phyloP scores from a whole-genome alignment of 805 yeast genomes.

The Suhomyces faveliae region DNA sequence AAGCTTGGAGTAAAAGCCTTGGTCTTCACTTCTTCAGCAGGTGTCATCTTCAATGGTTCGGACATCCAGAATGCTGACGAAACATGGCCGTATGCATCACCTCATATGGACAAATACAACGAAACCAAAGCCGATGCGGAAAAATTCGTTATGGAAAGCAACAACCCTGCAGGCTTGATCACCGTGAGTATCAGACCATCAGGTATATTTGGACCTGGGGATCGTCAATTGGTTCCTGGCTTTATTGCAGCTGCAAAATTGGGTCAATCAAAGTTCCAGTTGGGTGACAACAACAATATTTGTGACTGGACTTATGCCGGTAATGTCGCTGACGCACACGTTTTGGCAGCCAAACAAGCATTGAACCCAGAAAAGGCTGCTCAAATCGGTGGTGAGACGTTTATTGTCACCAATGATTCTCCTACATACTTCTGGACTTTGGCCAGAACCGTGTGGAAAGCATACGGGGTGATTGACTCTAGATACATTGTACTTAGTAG shows the following conservation, averaged over 20 bases:
- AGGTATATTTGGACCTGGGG: conserved; percentile 98
- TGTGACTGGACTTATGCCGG: conserved; percentile 99
- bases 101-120: conserved; percentile 95
- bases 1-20: conserved; percentile 56
- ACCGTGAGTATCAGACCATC: conserved; percentile 95
- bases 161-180: conserved; percentile 53
- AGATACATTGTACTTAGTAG: conserved; percentile 66
- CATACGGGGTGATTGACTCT: conserved; percentile 81
- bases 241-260: conserved; percentile 74
- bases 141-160: conserved; percentile 70
- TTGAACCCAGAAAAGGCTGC: conserved; percentile 44
- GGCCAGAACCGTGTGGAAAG: conserved; percentile 96
- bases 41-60: conserved; percentile 95
- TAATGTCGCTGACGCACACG: conserved; percentile 95
- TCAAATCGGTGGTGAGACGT: conserved; percentile 77
- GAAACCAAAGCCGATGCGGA: conserved; percentile 94
- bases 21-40: conserved; percentile 95
- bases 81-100: conserved; percentile 85
- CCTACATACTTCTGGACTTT: conserved; percentile 97
- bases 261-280: conserved; percentile 89
- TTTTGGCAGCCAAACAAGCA: conserved; percentile 80
- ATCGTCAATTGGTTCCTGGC: conserved; percentile 93
- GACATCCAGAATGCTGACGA: conserved; percentile 92
- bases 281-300: conserved; percentile 90
- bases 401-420: conserved; percentile 88